Evolutionary conservation across 768 basidiomycete species (phyloP), one percentile per base, ranked within the genome.

Genomic region (Tricholoma sp.): DNA sequence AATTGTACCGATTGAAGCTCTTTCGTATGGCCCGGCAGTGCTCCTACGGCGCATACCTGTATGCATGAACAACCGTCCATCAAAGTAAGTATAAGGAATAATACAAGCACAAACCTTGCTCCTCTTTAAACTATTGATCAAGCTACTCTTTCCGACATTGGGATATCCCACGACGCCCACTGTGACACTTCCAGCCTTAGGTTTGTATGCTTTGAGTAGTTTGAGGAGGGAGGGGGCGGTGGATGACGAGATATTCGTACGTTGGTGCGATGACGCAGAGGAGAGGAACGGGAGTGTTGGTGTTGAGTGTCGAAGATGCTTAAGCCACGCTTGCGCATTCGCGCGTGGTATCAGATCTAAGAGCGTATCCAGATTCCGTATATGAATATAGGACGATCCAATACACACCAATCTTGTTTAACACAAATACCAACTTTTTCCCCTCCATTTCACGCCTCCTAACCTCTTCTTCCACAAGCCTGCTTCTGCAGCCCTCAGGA

Each of bases 121-220:
- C 35, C 93, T 75, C 71, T 94, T 94, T 52, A 99, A 74, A 45
- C 91, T 89, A 70, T 98, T 98, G 70, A 99, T 94, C 57, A 98
- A 67, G 65, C 86, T 90, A 56, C 92, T 95, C 75, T 98, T 98
- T 12, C 96, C 96, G 47, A 98, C 96, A 70, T 98, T 98, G 1
- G 96, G 96, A 72, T 94, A 96, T 1, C 96, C 96, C 4, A 98
- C 91, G 16, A 98, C 91, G 14, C 94, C 94, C 51, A 96, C 82
- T 0, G 91, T 94, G 52, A 92, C 77, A 60, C 83, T 88, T 31
- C 85, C 83, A 0, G 83, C 76, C 31, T 76, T 83, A 1, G 86
- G 87, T 60, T 86, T 89, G 69, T 89, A 91, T 0, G 87, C 88
- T 66, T 96, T 97, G 41, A 96, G 76, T 2, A 97, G 77, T 53